Evolutionary conservation across 441 rosid species (phyloP).

Genomic region (Populus hybrid): DNA sequence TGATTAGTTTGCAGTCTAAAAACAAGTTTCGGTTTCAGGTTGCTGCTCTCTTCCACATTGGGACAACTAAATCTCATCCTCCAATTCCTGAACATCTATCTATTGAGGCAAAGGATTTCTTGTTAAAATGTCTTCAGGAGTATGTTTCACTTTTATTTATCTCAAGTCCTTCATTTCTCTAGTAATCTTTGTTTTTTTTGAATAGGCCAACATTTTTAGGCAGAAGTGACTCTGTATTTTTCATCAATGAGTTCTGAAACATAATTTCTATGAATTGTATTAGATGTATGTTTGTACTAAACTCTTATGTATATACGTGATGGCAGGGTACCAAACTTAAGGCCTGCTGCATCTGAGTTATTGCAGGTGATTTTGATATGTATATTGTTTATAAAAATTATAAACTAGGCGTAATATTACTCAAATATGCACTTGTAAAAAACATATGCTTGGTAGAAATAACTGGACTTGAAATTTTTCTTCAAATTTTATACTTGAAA

Average conservation of each 20-base stretch:
- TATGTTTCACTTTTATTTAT: constrained; percentile 24
- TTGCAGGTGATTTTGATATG: constrained; percentile 54
- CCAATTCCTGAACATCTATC: constrained; percentile 93
- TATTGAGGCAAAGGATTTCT: constrained; percentile 71
- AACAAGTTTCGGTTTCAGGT: constrained; percentile 45
- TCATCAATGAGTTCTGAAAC: neutral
- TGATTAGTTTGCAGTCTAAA: constrained; percentile 21
- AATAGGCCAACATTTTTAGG: constrained; percentile 9
- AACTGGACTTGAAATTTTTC: neutral
- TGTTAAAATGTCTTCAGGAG: constrained; percentile 84
- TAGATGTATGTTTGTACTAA: neutral
- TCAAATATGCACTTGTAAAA: neutral
- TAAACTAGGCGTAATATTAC: constrained; percentile 1
- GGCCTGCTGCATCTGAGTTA: constrained; percentile 69
- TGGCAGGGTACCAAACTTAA: constrained; percentile 80
- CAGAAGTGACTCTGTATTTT: neutral
- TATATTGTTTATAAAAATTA: constrained; percentile 13
- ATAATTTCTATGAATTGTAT: neutral
- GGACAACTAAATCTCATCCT: constrained; percentile 94
- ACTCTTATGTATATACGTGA: constrained; percentile 13
- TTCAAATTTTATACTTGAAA: neutral
- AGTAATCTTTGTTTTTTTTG: constrained; percentile 3
- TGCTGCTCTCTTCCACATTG: constrained; percentile 91
- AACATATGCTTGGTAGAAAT: constrained; percentile 3
- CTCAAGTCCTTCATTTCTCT: constrained; percentile 5